Conservation (phyloP, 768 basidiomycete genomes). For the Trametes sanguinea region DNA sequence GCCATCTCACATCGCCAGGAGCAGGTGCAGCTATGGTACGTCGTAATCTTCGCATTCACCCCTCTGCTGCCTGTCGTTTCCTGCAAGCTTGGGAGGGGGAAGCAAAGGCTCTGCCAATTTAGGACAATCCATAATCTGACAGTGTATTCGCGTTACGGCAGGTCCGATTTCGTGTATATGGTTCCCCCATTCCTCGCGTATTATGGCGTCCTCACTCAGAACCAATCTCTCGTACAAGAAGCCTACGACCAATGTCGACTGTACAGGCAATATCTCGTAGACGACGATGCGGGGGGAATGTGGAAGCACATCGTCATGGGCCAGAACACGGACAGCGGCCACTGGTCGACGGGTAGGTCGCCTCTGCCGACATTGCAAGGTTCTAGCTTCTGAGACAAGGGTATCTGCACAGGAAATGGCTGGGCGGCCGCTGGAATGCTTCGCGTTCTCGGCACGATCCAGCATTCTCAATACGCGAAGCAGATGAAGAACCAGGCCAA, state of each 20-base stretch:
- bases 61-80: background rate
- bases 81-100: background rate
- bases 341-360: slow-evolving; percentile 75
- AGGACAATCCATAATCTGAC: background rate
- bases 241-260: slow-evolving; percentile 61
- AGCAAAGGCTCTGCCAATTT: background rate
- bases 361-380: background rate
- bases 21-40: slow-evolving; percentile 73
- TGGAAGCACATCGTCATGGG: slow-evolving; percentile 82
- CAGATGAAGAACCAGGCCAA: slow-evolving; percentile 51
- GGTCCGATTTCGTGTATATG: slow-evolving; percentile 85
- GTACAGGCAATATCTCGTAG: slow-evolving; percentile 67
- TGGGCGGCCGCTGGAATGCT: slow-evolving; percentile 92
- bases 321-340: slow-evolving; percentile 54
- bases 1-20: slow-evolving; percentile 78
- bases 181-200: slow-evolving; percentile 86
- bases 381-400: background rate
- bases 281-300: slow-evolving; percentile 50
- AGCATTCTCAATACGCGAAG: slow-evolving; percentile 55
- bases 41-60: background rate
- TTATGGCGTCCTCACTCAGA: slow-evolving; percentile 65
- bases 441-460: slow-evolving; percentile 76
- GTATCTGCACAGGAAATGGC: slow-evolving; percentile 59
- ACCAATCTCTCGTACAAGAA: slow-evolving; percentile 58
- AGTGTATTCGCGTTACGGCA: slow-evolving; percentile 29